A percentile compares a stretch with the other conserved stretches of the same genome.
These are phyloP conservation scores for Fonsecaea pedrosoi DNA, from an alignment of 2,329 filamentous ascomycete genomes.

Conservation along the genomic window DNA sequence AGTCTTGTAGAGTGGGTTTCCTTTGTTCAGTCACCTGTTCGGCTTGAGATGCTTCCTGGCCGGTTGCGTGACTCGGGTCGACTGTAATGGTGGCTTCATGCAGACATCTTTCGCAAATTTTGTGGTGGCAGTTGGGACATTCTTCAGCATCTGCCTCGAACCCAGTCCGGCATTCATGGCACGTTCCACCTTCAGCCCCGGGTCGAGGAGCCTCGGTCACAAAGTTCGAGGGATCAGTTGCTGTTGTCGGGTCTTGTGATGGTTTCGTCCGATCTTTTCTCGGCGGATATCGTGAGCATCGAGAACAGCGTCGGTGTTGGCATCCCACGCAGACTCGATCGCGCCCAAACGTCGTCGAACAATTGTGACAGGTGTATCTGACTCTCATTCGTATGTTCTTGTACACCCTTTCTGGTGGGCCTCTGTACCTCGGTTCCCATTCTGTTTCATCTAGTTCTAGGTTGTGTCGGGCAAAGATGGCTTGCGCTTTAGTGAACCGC, in stretches of 20 bases:
- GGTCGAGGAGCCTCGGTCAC: neutral
- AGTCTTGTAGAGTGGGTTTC: constrained; percentile 1
- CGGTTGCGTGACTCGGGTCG: constrained; percentile 14
- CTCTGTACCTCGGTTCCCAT: constrained; percentile 47
- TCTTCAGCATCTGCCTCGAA: constrained; percentile 30
- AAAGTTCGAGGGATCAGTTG: neutral
- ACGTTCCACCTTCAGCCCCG: constrained; percentile 25
- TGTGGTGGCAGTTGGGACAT: constrained; percentile 38
- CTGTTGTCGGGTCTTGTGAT: neutral
- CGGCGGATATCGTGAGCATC: constrained; percentile 76
- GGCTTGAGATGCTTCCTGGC: neutral
- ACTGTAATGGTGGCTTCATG: constrained; percentile 30
- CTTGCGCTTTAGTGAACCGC: constrained; percentile 53
- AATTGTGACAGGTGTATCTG: constrained; percentile 75
- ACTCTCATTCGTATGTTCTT: constrained; percentile 57
- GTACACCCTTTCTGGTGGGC: constrained; percentile 48
- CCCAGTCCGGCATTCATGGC: constrained; percentile 37
- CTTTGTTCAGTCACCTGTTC: constrained; percentile 5
- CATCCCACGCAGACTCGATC: constrained; percentile 78
- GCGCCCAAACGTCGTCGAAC: constrained; percentile 74
- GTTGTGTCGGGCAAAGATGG: constrained; percentile 56
- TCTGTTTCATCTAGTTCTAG: constrained; percentile 52
- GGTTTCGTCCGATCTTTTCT: constrained; percentile 62
- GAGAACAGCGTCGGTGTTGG: constrained; percentile 79
- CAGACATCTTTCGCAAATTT: constrained; percentile 37